Percentiles rank a stretch among this genome's conserved stretches.
These are phyloP conservation scores for Fusarium zealandicum DNA, from an alignment of 2,329 filamentous ascomycete genomes.

Conservation along the genomic window DNA sequence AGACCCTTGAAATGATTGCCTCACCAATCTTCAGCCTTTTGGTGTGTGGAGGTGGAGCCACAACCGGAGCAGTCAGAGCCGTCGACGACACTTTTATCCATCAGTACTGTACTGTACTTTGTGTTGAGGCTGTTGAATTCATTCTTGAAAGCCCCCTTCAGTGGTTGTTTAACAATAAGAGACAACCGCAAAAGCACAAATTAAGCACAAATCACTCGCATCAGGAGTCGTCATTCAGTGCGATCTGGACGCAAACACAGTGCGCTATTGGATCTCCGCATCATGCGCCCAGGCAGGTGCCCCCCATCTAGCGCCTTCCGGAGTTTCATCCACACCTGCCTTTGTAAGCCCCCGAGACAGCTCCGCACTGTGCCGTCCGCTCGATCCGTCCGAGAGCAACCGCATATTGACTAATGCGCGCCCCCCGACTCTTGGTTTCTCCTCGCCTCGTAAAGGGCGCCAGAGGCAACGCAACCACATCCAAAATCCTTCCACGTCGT, in stretches of 20 bases:
- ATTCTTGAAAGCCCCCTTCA: neutral
- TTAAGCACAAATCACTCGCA: neutral
- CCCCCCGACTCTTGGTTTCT: conserved; percentile 18
- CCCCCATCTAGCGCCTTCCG: neutral
- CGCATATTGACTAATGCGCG: conserved; percentile 8
- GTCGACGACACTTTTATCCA: conserved; percentile 6
- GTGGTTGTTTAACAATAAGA: neutral
- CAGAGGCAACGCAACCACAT: conserved; percentile 15
- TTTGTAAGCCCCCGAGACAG: neutral
- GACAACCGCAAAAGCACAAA: neutral
- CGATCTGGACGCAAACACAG: conserved; percentile 5
- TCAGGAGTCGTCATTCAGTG: neutral
- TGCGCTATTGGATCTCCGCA: conserved; percentile 2
- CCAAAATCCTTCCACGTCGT: conserved; percentile 24
- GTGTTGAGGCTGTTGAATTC: neutral
- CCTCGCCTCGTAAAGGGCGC: conserved; percentile 32
- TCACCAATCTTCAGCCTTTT: conserved; percentile 19
- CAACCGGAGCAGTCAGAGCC: conserved; percentile 1
- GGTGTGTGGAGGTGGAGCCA: conserved; percentile 30
- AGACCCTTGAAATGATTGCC: conserved; percentile 27
- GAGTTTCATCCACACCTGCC: neutral
- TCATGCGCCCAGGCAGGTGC: neutral
- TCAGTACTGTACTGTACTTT: neutral
- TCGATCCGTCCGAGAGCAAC: conserved; percentile 14
- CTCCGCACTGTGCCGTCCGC: conserved; percentile 19